A percentile compares a stretch with the other conserved stretches of the same genome.
Conservation (phyloP, 2,329 filamentous ascomycete species). For the Penicillium sp. region DNA sequence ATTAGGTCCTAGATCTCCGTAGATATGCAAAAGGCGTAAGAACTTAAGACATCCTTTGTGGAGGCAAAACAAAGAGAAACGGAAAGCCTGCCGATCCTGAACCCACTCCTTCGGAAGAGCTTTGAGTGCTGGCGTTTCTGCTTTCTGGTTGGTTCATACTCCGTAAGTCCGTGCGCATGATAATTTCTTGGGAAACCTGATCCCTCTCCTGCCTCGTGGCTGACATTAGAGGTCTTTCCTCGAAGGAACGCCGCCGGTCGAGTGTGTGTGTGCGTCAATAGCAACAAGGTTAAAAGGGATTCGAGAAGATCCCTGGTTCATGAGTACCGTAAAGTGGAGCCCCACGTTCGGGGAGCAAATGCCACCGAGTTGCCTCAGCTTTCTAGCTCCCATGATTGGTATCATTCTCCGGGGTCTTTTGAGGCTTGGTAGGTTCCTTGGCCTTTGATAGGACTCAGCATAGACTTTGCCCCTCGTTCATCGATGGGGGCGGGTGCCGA, state of each 20-base stretch:
- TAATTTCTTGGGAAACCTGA: background rate
- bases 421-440: background rate
- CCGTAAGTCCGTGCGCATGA: background rate
- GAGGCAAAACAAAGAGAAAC: constrained; percentile 11
- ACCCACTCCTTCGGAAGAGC: background rate
- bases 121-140: background rate
- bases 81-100: constrained; percentile 14
- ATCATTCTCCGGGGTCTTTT: background rate
- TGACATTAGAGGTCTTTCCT: background rate
- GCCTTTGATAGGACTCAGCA: background rate
- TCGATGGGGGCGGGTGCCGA: constrained; percentile 1
- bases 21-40: constrained; percentile 9
- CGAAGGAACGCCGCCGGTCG: background rate
- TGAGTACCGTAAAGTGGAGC: constrained; percentile 22
- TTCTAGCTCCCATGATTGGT: background rate
- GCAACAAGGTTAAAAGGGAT: constrained; percentile 22
- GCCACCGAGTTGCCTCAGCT: constrained; percentile 19
- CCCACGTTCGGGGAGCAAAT: constrained; percentile 28
- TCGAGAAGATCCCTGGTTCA: constrained; percentile 20
- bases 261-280: background rate
- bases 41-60: constrained; percentile 1
- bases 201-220: constrained; percentile 13
- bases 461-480: background rate
- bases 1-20: background rate
- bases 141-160: background rate